phyloP scores from a whole-genome alignment of 2,329 filamentous ascomycete species.

The Colletotrichum truncatum region DNA sequence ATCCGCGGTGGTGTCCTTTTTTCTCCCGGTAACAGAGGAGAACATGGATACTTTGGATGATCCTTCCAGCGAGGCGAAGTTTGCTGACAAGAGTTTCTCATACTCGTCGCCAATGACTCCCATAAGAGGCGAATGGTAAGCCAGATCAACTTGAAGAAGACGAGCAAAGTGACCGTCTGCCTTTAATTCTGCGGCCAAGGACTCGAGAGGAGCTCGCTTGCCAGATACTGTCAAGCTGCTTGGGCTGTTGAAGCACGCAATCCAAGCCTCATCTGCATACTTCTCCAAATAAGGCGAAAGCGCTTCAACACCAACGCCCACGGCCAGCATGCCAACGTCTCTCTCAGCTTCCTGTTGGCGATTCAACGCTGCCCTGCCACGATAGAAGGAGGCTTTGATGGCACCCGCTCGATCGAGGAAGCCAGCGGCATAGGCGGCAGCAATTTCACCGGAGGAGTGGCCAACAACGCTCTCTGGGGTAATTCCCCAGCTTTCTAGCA shows the following conservation, averaged over 20 bases:
- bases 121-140: conserved; percentile 29
- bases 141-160: conserved; percentile 33
- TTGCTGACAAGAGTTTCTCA: not conserved
- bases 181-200: conserved; percentile 32
- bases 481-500: conserved; percentile 33
- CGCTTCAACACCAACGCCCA: not conserved
- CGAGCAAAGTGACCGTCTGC: conserved; percentile 37
- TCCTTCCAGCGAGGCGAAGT: not conserved
- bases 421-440: conserved; percentile 32
- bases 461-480: conserved; percentile 20
- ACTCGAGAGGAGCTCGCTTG: not conserved
- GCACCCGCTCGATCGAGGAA: not conserved
- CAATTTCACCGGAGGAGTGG: conserved; percentile 34
- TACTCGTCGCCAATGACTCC: not conserved
- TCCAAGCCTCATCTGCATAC: not conserved
- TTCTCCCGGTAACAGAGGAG: conserved; percentile 28
- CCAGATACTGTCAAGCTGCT: conserved; percentile 25
- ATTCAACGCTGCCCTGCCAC: not conserved
- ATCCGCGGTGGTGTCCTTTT: not conserved
- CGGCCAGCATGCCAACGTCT: conserved; percentile 16
- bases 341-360: not conserved
- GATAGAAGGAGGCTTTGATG: conserved; percentile 12
- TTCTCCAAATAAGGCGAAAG: not conserved
- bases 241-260: conserved; percentile 28
- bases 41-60: conserved; percentile 5